Conservation (phyloP, 352 stramenopile species). For the Globisporangium rhizosaccharum region DNA sequence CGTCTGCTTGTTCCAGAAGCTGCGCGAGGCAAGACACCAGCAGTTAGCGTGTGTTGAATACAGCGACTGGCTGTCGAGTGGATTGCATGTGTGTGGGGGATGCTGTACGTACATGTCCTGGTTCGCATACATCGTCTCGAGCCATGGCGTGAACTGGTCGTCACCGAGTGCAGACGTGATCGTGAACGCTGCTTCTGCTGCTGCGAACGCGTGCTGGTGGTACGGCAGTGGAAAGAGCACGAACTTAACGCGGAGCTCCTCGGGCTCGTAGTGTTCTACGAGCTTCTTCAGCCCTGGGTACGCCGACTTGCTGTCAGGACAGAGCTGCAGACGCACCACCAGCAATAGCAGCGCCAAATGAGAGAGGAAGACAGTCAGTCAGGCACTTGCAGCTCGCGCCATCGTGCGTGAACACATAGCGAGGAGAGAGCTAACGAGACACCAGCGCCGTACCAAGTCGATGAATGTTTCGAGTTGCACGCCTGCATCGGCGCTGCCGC, state of each 20-base stretch:
- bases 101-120: constrained; percentile 50
- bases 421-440: neutral
- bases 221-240: constrained; percentile 77
- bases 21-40: constrained; percentile 6
- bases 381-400: neutral
- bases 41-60: neutral
- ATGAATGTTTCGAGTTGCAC: constrained; percentile 83
- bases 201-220: constrained; percentile 68
- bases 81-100: too few species aligned
- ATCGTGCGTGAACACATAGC: neutral
- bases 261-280: constrained; percentile 37
- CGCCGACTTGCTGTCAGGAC: constrained; percentile 63
- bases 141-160: constrained; percentile 53
- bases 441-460: constrained; percentile 42
- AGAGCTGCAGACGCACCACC: constrained; percentile 32
- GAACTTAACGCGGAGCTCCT: constrained; percentile 64
- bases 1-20: constrained; percentile 79
- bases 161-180: constrained; percentile 58
- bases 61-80: neutral
- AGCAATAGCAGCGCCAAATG: neutral
- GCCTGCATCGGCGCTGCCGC: constrained; percentile 40
- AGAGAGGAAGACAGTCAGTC: neutral
- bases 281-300: constrained; percentile 66
- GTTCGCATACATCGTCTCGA: constrained; percentile 75
- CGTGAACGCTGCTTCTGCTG: constrained; percentile 56